phyloP scores from a whole-genome alignment of 2,329 filamentous ascomycete species.

The Berkeleyomyces basicola region DNA sequence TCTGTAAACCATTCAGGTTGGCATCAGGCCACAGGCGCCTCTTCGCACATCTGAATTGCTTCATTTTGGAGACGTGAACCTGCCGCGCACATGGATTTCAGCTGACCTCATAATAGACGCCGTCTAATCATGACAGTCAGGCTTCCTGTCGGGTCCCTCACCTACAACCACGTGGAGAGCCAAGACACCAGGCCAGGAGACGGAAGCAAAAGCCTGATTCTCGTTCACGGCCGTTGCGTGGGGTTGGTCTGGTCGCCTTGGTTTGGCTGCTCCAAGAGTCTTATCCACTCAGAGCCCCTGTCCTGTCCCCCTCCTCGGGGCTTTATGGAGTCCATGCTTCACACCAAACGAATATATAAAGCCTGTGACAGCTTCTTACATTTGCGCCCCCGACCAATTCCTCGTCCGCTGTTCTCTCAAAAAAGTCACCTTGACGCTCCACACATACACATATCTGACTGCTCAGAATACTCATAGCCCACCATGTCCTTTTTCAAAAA shows the following conservation, averaged over 20 bases:
- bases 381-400: not conserved
- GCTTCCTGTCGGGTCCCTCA: not conserved
- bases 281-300: not conserved
- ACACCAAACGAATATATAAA: not conserved
- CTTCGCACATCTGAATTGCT: not conserved
- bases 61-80: not conserved
- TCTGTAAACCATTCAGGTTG: too few relatives aligned
- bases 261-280: not conserved
- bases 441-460: not conserved
- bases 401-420: not conserved
- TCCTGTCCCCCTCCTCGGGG: not conserved
- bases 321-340: not conserved
- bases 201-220: not conserved
- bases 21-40: not conserved
- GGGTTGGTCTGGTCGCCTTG: not conserved
- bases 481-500: constrained; percentile 31
- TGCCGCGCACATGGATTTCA: not conserved
- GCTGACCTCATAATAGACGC: not conserved
- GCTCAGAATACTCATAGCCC: constrained; percentile 1
- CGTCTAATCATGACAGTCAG: not conserved
- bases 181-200: not conserved
- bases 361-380: not conserved
- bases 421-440: too few relatives aligned
- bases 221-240: not conserved
- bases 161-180: not conserved